These are phyloP conservation scores for Beauveria rudraprayagi DNA, from an alignment of 2,329 filamentous ascomycete genomes.

Conservation along the genomic window DNA sequence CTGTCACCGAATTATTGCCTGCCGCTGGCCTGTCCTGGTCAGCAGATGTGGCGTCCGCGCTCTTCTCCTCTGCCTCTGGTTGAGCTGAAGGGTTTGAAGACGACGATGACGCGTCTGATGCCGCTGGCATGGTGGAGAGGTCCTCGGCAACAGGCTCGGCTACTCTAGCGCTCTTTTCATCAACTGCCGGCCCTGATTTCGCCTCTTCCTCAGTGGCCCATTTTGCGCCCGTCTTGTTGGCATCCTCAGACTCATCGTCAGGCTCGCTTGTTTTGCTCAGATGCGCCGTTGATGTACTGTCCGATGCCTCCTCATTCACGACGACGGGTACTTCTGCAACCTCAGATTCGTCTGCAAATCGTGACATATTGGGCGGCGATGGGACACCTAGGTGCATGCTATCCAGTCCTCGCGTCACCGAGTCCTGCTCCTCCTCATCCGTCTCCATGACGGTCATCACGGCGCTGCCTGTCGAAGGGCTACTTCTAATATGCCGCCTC, in stretches of 20 bases:
- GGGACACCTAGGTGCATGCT: constrained; percentile 38
- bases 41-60: background rate
- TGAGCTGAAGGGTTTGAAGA: background rate
- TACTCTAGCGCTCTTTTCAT: background rate
- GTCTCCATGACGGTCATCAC: constrained; percentile 78
- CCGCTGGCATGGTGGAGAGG: background rate
- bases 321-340: constrained; percentile 33
- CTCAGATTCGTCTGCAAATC: constrained; percentile 31
- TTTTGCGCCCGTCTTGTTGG: background rate
- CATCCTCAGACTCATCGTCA: background rate
- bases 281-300: background rate
- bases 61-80: background rate
- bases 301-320: constrained; percentile 20
- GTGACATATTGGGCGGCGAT: background rate
- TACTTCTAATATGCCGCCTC: constrained; percentile 72
- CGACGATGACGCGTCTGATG: background rate
- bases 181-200: constrained; percentile 13
- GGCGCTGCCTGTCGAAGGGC: constrained; percentile 67
- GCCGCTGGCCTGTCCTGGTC: background rate
- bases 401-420: constrained; percentile 38
- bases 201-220: constrained; percentile 19
- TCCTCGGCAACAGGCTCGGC: background rate
- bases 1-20: background rate
- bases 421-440: constrained; percentile 60
- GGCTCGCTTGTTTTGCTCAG: background rate